Evolutionary conservation across 2,329 filamentous ascomycete genomes (phyloP), one percentile per base, ranked within the genome.

Genomic region (Capronia americana): DNA sequence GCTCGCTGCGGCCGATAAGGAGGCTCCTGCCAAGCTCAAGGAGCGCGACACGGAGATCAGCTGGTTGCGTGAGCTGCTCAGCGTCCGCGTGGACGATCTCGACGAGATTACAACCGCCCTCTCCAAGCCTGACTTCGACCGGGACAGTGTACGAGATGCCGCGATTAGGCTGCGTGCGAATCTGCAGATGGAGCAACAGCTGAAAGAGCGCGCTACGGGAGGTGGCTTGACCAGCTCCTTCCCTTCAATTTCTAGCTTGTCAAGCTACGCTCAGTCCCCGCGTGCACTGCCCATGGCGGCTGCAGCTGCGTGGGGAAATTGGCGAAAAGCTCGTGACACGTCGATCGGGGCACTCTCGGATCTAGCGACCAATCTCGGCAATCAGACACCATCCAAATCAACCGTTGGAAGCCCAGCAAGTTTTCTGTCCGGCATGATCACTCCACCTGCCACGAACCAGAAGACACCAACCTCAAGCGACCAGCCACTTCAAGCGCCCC

Each of bases 271-370:
- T 11, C 88, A 90, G 4, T 91, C 92, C 1, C 94, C 93, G 8
- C 89, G 92, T 34, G 90, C 80, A 7, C 74, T 96, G 17, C 92
- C 92, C 5, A 90, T 96, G 75, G 90, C 90, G 3, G 90, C 97
- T 26, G 92, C 92, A n/a, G 92, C 93, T n/a, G 94, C 93, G n/a
- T 96, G 93, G 87, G 93, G 92, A 55, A 97, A 90, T 78, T 97
- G 94, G 94, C 89, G 93, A 60, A 94, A 90, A 76, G 87, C 85
- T 17, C 85, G 83, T 72, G 86, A 87, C 63, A 79, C 79, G 5
- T 79, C 80, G 17, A 81, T 84, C 51, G 82, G 87, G 59, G 72
- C 72, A 24, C 34, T 74, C 32, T 76, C 74, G 14, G 77, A 81
- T 46, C 63, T 72, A 28, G 72, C 71, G 65, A 68, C 65, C 66